Percentiles rank a stretch among this genome's conserved stretches.
phyloP scores from a whole-genome alignment of 768 basidiomycete genomes.

The Boletus subcaerulescens region DNA sequence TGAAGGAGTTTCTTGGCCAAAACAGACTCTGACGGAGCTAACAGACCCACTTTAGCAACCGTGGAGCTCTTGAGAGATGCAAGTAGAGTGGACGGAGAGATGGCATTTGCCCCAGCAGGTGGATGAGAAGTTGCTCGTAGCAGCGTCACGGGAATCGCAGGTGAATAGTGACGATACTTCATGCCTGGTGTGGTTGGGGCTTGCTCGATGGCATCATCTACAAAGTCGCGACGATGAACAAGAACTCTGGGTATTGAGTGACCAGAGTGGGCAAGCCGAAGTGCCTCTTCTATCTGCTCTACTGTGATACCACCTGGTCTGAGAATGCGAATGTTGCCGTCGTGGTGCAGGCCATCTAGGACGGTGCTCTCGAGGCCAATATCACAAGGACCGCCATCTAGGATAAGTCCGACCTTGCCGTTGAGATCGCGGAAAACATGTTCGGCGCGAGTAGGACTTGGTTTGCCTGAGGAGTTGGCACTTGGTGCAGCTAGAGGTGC shows the following conservation, averaged over 20 bases:
- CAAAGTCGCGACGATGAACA: constrained; percentile 78
- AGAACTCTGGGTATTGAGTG: constrained; percentile 55
- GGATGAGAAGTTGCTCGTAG: constrained; percentile 51
- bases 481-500: constrained; percentile 90
- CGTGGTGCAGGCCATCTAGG: constrained; percentile 76
- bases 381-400: constrained; percentile 90
- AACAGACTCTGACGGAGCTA: constrained; percentile 60
- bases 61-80: constrained; percentile 37
- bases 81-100: constrained; percentile 38
- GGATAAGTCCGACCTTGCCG: constrained; percentile 70
- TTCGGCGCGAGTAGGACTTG: constrained; percentile 85
- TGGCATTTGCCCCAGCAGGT: constrained; percentile 33
- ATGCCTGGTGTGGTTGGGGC: constrained; percentile 95
- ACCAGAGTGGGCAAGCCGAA: constrained; percentile 42
- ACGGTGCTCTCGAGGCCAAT: constrained; percentile 97
- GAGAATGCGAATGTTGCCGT: constrained; percentile 76
- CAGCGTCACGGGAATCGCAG: constrained; percentile 80
- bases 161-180: constrained; percentile 98
- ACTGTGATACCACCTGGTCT: constrained; percentile 92
- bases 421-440: constrained; percentile 81
- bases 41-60: constrained; percentile 50
- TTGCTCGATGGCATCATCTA: constrained; percentile 63
- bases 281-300: constrained; percentile 71
- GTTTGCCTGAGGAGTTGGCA: constrained; percentile 92
- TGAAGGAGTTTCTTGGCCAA: constrained; percentile 30